Evolutionary conservation across 1,139 yeast genomes (phyloP), one percentile per base, ranked within the genome.

Genomic region (Yamadazyma friedrichii): DNA sequence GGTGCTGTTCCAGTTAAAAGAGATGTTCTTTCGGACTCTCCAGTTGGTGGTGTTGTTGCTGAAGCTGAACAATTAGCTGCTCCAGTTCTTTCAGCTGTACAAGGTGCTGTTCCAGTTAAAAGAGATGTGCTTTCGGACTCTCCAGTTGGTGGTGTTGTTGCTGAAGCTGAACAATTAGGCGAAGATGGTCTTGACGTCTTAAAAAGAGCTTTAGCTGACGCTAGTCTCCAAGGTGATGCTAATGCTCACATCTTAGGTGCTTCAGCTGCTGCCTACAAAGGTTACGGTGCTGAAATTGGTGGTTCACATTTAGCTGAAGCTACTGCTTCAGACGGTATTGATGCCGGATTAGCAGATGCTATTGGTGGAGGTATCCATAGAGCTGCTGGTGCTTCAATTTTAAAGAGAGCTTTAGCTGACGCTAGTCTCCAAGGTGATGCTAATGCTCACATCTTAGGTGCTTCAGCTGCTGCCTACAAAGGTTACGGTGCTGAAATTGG

Each of bases 271-370:
- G 44, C 47, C 32, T 40, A 41, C 37, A 28, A 11, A 11, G 51
- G 46, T 33, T 20, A 31, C 15, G 48, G 33, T 26, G 52, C 43
- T 25, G 47, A 42, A 28, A 26, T 49, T 34, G 35, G 41, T 12
- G 45, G 51, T 25, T 44, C 36, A 35, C 49, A 47, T 39, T 38
- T 46, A 32, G 48, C 46, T 36, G 50, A 35, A 27, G 50, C 51
- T 16, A 16, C 42, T 33, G 49, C 47, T 33, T 40, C 48, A 35
- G 48, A 29, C 27, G 49, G 47, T 34, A 28, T 37, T 29, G 44
- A 34, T 24, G 51, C 41, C 33, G 17, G 47, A 2, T 42, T 47
- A 28, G 26, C 34, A 9, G 44, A 42, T 15, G 16, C 41, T 17
- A 39, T 41, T 28, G 43, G 38, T 22, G 53, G n/a, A n/a, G n/a